A percentile compares a stretch with the other conserved stretches of the same genome.
These are phyloP conservation scores for Nigrospora oryzae DNA, from an alignment of 2,329 filamentous ascomycete species.

Conservation along the genomic window DNA sequence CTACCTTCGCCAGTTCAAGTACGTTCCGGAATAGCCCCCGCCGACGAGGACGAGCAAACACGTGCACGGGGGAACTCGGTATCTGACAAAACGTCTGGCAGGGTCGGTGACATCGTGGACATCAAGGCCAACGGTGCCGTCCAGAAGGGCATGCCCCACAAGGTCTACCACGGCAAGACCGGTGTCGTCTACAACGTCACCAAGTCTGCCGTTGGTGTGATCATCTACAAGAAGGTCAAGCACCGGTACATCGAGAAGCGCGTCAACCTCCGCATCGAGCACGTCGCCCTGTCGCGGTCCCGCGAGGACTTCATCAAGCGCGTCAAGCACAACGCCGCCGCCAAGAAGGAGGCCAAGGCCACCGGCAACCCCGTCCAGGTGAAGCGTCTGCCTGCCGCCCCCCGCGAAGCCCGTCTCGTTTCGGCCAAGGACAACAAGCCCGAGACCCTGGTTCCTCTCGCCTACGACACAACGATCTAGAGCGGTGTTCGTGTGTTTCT, in stretches of 20 bases:
- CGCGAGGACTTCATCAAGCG: conserved; percentile 93
- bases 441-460: conserved; percentile 82
- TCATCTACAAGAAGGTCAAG: conserved; percentile 99
- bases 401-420: conserved; percentile 74
- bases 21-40: conserved; percentile 20
- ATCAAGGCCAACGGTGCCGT: conserved; percentile 98
- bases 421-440: conserved; percentile 74
- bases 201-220: conserved; percentile 94
- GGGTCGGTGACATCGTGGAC: conserved; percentile 97
- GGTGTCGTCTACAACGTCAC: conserved; percentile 98
- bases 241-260: conserved; percentile 99
- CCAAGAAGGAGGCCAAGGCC: conserved; percentile 88
- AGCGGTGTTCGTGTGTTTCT: conserved; percentile 15
- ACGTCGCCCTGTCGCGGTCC: conserved; percentile 89
- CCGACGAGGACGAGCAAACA: too few species aligned
- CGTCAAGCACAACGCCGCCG: conserved; percentile 91
- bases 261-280: conserved; percentile 97
- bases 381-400: conserved; percentile 79
- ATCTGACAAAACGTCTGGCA: conserved; percentile 30
- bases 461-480: conserved; percentile 99
- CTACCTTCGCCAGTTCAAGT: conserved; percentile 92
- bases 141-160: conserved; percentile 98
- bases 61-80: neutral
- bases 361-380: conserved; percentile 81
- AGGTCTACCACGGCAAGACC: conserved; percentile 99